Conservation (phyloP, 768 basidiomycete genomes). For the Boletus coccyginus region DNA sequence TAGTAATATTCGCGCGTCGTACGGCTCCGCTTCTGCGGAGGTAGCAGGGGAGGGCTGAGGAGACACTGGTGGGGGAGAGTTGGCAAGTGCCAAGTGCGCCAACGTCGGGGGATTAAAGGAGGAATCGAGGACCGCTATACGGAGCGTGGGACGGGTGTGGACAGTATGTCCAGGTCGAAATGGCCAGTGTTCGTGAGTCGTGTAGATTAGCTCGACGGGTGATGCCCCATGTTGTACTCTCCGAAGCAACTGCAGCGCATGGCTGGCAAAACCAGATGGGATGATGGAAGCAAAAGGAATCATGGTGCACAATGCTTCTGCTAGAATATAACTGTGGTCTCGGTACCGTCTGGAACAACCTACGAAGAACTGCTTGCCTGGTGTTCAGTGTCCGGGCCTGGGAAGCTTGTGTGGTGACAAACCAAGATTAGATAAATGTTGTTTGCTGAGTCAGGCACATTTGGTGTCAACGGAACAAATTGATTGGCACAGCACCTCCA, state of each 20-base stretch:
- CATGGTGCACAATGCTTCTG: neutral
- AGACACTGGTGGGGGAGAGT: constrained; percentile 32
- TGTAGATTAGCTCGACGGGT: constrained; percentile 58
- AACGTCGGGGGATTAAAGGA: constrained; percentile 92
- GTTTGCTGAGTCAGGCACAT: constrained; percentile 25
- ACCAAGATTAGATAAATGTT: constrained; percentile 20
- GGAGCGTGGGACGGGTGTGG: constrained; percentile 30
- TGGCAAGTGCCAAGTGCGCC: constrained; percentile 79
- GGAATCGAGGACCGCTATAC: constrained; percentile 79
- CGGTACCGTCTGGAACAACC: neutral
- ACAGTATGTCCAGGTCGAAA: constrained; percentile 31
- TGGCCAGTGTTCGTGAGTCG: constrained; percentile 67
- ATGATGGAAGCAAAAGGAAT: constrained; percentile 3
- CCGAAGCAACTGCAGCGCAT: constrained; percentile 20
- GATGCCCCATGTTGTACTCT: constrained; percentile 45
- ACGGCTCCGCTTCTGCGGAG: constrained; percentile 26
- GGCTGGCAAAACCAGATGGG: constrained; percentile 19
- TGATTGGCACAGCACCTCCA: neutral
- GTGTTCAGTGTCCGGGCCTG: neutral
- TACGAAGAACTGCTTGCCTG: constrained; percentile 1
- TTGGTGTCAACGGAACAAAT: neutral
- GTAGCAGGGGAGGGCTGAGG: neutral
- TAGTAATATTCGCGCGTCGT: constrained; percentile 74
- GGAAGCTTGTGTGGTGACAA: neutral
- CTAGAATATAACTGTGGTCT: neutral